Conservation (phyloP, 768 basidiomycete species). For the Pulveroboletus sp. region DNA sequence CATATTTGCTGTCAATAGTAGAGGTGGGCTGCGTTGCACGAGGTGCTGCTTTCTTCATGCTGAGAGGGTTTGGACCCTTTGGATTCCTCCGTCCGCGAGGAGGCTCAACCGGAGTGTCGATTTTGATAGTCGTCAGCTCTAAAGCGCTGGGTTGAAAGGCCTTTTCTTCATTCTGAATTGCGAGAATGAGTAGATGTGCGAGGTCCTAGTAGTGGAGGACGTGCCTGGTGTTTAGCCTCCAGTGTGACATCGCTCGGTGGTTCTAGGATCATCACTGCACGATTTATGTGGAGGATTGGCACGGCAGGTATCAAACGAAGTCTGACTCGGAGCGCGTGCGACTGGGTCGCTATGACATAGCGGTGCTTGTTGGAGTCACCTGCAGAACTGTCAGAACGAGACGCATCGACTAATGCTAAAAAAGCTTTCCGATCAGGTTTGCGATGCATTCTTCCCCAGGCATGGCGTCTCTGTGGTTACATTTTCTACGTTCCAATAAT, state of each 20-base stretch:
- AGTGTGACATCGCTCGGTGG: constrained; percentile 82
- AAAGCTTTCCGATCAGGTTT: constrained; percentile 67
- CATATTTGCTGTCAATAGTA: background rate
- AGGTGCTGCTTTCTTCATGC: constrained; percentile 70
- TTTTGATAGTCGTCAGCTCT: constrained; percentile 45
- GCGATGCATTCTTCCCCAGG: constrained; percentile 79
- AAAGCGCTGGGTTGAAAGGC: constrained; percentile 49
- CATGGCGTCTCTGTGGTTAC: constrained; percentile 91
- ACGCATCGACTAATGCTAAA: background rate
- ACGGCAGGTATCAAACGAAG: constrained; percentile 79
- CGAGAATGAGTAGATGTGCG: background rate
- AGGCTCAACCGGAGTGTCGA: constrained; percentile 31
- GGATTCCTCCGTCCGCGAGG: constrained; percentile 65
- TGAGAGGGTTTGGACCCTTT: constrained; percentile 90
- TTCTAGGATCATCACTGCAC: constrained; percentile 90
- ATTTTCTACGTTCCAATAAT: constrained; percentile 88
- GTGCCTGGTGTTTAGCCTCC: constrained; percentile 58
- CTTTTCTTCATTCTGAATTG: constrained; percentile 60
- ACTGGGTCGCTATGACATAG: constrained; percentile 88
- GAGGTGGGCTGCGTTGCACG: background rate
- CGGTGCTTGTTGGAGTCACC: constrained; percentile 88
- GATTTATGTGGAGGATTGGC: constrained; percentile 89
- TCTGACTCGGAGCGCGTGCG: constrained; percentile 61
- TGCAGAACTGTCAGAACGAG: constrained; percentile 27
- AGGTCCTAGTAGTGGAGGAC: constrained; percentile 12